phyloP scores from a whole-genome alignment of 2,329 filamentous ascomycete genomes.

The Harringtonia aguacate region DNA sequence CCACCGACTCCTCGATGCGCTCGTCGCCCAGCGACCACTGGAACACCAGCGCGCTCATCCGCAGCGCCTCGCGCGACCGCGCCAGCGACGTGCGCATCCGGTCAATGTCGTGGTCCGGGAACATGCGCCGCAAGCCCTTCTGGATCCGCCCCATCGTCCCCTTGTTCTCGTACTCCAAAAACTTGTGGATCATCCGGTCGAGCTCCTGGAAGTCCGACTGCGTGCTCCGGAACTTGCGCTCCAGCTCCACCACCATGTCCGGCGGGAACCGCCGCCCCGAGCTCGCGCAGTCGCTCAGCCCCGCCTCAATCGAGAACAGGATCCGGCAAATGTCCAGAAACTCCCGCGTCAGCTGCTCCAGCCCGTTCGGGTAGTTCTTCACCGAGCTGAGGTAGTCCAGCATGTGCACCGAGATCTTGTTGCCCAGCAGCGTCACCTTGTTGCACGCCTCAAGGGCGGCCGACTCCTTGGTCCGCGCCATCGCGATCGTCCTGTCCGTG shows the following conservation, averaged over 20 bases:
- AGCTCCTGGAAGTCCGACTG: slow-evolving; percentile 52
- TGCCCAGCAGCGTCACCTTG: slow-evolving; percentile 47
- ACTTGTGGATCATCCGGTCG: slow-evolving; percentile 50
- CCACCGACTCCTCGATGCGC: slow-evolving; percentile 47
- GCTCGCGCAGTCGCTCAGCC: slow-evolving; percentile 37
- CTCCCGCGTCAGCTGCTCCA: slow-evolving; percentile 50
- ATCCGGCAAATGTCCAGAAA: slow-evolving; percentile 58
- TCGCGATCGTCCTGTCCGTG: slow-evolving; percentile 1
- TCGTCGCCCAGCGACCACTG: slow-evolving; percentile 52
- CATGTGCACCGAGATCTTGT: slow-evolving; percentile 54
- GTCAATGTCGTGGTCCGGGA: slow-evolving; percentile 49
- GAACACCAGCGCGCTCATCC: slow-evolving; percentile 54
- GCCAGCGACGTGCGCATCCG: slow-evolving; percentile 46
- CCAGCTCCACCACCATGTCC: slow-evolving; percentile 53
- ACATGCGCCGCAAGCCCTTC: slow-evolving; percentile 53
- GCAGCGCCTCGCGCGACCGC: slow-evolving; percentile 49
- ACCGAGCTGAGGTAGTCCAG: slow-evolving; percentile 51
- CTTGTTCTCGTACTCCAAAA: slow-evolving; percentile 52
- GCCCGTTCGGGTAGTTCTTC: slow-evolving; percentile 42
- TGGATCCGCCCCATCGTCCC: slow-evolving; percentile 48
- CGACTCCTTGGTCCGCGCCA: slow-evolving; percentile 18
- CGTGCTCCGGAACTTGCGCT: slow-evolving; percentile 51
- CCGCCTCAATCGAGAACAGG: slow-evolving; percentile 58
- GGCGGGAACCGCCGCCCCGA: slow-evolving; percentile 41
- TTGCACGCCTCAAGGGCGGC: slow-evolving; percentile 40